These are phyloP conservation scores for Termitomyces sp. DNA, from an alignment of 768 basidiomycete genomes.

Conservation along the genomic window DNA sequence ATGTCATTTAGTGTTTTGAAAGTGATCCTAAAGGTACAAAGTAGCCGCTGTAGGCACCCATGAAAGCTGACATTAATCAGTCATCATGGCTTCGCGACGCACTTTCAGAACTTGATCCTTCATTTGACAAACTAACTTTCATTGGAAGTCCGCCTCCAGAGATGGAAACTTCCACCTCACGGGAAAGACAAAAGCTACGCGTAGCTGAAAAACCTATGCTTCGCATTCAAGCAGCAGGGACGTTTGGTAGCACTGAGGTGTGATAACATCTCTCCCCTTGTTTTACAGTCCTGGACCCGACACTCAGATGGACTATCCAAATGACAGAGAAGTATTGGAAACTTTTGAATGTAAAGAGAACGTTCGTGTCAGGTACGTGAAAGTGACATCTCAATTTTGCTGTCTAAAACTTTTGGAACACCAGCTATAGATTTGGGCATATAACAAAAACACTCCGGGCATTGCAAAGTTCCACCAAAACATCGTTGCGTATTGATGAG, in stretches of 20 bases:
- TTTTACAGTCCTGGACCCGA: background rate
- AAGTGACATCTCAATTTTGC: background rate
- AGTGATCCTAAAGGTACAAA: conserved; percentile 76
- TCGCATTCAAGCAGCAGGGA: conserved; percentile 74
- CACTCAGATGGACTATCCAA: conserved; percentile 89
- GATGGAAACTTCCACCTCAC: conserved; percentile 6
- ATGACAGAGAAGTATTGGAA: conserved; percentile 87
- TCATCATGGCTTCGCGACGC: conserved; percentile 95
- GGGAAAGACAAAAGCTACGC: conserved; percentile 21
- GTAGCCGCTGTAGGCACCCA: too few species aligned
- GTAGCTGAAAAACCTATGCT: conserved; percentile 54
- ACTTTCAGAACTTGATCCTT: conserved; percentile 84
- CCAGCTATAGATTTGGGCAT: conserved; percentile 81
- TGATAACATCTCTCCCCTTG: conserved; percentile 1
- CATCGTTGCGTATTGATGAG: conserved; percentile 81
- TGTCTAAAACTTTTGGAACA: background rate
- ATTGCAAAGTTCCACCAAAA: conserved; percentile 79
- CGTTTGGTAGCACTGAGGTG: conserved; percentile 85
- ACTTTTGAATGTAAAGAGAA: conserved; percentile 73
- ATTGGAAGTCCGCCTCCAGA: conserved; percentile 61
- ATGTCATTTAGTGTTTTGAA: conserved; percentile 54
- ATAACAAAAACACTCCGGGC: conserved; percentile 70
- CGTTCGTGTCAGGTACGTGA: conserved; percentile 63
- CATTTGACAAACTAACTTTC: conserved; percentile 81
- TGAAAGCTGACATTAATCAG: conserved; percentile 18